Base-by-base conservation (phyloP, 2,329 filamentous ascomycete genomes). In the Didymella glomerata region DNA sequence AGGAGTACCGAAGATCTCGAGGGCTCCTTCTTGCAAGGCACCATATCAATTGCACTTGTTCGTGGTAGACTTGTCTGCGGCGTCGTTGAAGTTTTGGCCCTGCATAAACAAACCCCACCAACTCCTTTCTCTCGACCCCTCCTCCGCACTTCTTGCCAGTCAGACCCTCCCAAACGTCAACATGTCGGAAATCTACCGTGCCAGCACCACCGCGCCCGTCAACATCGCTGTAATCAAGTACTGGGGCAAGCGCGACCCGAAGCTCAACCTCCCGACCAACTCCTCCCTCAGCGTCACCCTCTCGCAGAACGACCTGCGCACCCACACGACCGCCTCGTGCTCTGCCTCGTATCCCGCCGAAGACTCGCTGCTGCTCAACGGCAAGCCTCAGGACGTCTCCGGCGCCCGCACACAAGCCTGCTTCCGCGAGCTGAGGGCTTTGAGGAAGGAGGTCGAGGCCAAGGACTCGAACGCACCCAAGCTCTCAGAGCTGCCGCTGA, bases 201-300 rank as follows among this genome's bases (percentile, higher is more conserved):
- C 95, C 69, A 97, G 91, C 83, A 97, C 95, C 60, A 98, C 93
- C 65, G 95, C 95, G 40, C 95, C 94, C 14, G 94, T 98, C 75
- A 98, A 98, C 83, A 98, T 98, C 76, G 94, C 94, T 67, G 93
- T 98, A 57, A 95, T 98, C 82, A 98, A 98, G 77, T 90, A 99
- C 86, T 99, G 96, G 95, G 95, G 96, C 70, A 99, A 99, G 82
- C 91, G 95, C 63, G 93, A 98, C 79, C 81, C 91, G 51, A 92
- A 91, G 77, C 87, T 98, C 71, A 99, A 99, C 80, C 90, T 98
- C 56, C 95, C 95, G 34, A 98, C 95, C 76, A 99, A 99, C 84
- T 96, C 92, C 66, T 99, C 95, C 66, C 88, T 99, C 74, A 97
- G 92, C 64, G 94, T 99, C 58, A 99, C 95, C 55, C 90, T 99